Percentiles rank a stretch among this genome's conserved stretches.
phyloP scores from a whole-genome alignment of 164 flowering plant genomes.

The Macadamia integrifolia region DNA sequence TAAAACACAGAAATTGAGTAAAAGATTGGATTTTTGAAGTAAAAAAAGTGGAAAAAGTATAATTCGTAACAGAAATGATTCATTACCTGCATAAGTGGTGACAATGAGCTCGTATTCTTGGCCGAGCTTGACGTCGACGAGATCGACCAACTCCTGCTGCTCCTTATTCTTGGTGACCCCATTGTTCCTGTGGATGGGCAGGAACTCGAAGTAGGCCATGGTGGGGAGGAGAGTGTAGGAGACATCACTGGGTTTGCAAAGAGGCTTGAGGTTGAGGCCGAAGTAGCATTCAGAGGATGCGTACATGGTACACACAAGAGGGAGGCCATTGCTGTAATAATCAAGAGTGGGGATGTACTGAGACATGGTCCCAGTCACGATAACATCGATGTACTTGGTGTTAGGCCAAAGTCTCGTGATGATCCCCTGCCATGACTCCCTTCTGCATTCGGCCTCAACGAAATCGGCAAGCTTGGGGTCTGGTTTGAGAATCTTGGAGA shows the following conservation, averaged over 20 bases:
- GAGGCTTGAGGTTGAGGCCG: conserved; percentile 81
- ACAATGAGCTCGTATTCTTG: conserved; percentile 94
- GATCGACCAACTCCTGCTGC: conserved; percentile 66
- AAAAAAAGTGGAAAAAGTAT: neutral
- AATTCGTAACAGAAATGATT: neutral
- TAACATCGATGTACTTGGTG: conserved; percentile 90
- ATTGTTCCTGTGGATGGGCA: conserved; percentile 60
- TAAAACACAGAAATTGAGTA: neutral
- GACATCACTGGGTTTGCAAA: conserved; percentile 81
- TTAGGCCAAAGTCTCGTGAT: conserved; percentile 92
- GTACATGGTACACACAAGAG: conserved; percentile 94
- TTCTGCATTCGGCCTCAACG: conserved; percentile 60
- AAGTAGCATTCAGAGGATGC: conserved; percentile 95
- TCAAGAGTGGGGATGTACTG: conserved; percentile 91
- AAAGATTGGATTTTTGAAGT: neutral
- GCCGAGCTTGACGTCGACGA: conserved; percentile 83
- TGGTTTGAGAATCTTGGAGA: conserved; percentile 53
- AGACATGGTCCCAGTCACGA: conserved; percentile 97
- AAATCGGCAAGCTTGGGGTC: conserved; percentile 73
- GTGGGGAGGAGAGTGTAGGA: conserved; percentile 87
- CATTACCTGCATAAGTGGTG: conserved; percentile 89
- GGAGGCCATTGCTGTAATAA: conserved; percentile 82
- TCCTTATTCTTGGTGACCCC: conserved; percentile 47
- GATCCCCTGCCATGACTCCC: conserved; percentile 79
- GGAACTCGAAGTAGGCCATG: conserved; percentile 91